Percentiles rank a stretch among this genome's conserved stretches.
Conservation (phyloP, 805 yeast genomes). For the Hanseniaspora taiwanica region DNA sequence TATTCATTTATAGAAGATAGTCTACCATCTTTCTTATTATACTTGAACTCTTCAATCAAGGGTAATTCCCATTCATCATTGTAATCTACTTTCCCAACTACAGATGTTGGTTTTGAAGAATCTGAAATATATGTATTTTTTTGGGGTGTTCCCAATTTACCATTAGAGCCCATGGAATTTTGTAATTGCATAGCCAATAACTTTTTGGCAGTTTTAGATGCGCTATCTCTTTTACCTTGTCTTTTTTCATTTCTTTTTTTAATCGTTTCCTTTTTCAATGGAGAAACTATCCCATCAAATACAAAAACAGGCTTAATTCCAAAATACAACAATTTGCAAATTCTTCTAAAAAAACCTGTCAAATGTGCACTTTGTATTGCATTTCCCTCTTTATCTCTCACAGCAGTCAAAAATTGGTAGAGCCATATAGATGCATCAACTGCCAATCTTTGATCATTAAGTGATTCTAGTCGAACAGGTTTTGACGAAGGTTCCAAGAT, state of each 20-base stretch:
- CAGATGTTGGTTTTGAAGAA: conserved; percentile 15
- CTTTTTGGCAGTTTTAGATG: conserved; percentile 64
- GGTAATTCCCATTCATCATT: conserved; percentile 86
- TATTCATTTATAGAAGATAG: conserved; percentile 63
- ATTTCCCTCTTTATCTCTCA: conserved; percentile 73
- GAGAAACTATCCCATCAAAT: conserved; percentile 92
- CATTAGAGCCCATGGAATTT: conserved; percentile 28
- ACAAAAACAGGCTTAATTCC: conserved; percentile 86
- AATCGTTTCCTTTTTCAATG: conserved; percentile 67
- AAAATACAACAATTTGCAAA: conserved; percentile 76
- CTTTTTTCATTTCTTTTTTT: conserved; percentile 57
- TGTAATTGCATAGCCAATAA: conserved; percentile 72
- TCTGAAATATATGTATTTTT: conserved; percentile 5
- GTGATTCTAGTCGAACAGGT: conserved; percentile 79
- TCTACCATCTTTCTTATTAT: conserved; percentile 51
- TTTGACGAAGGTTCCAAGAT: conserved; percentile 79
- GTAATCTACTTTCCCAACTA: conserved; percentile 22
- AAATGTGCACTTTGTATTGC: conserved; percentile 70
- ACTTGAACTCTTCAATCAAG: conserved; percentile 39
- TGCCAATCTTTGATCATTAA: conserved; percentile 68
- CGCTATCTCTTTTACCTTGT: conserved; percentile 58
- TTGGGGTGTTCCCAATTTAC: conserved; percentile 1
- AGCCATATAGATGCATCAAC: conserved; percentile 99
- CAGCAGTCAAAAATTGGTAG: conserved; percentile 91
- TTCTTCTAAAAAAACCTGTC: conserved; percentile 89